Conservation (phyloP, 2,329 filamentous ascomycete genomes). For the Samsoniella hepiali region DNA sequence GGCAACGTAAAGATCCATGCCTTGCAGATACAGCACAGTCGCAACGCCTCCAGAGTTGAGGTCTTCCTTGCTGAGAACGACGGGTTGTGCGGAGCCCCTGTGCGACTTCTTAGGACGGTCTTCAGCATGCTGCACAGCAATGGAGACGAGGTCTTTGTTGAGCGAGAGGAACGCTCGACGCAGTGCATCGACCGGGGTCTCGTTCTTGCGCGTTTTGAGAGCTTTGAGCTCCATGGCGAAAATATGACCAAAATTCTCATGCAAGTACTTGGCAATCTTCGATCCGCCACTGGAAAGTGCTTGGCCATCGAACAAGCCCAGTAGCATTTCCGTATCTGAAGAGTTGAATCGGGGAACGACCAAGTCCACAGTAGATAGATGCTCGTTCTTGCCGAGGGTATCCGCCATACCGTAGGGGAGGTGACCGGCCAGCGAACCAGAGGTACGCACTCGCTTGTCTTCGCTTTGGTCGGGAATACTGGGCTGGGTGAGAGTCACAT, state of each 20-base stretch:
- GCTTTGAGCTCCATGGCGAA: constrained; percentile 79
- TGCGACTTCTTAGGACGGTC: constrained; percentile 65
- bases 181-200: constrained; percentile 79
- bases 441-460: constrained; percentile 92
- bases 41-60: constrained; percentile 87
- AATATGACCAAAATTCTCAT: constrained; percentile 88
- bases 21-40: constrained; percentile 84
- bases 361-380: constrained; percentile 92
- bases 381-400: constrained; percentile 86
- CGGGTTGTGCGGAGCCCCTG: constrained; percentile 67
- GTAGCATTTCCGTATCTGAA: constrained; percentile 81
- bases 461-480: constrained; percentile 94
- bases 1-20: constrained; percentile 87
- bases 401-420: constrained; percentile 98
- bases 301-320: constrained; percentile 96
- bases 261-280: constrained; percentile 92
- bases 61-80: constrained; percentile 84
- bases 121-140: constrained; percentile 76
- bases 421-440: constrained; percentile 85
- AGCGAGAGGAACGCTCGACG: constrained; percentile 81
- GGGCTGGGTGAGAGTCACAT: constrained; percentile 90
- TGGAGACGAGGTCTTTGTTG: constrained; percentile 90
- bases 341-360: constrained; percentile 90
- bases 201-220: constrained; percentile 62
- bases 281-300: constrained; percentile 85